Percentiles rank a stretch among this genome's conserved stretches.
These are phyloP conservation scores for Knoxia roxburghii DNA, from an alignment of 257 asterid species.

Conservation along the genomic window DNA sequence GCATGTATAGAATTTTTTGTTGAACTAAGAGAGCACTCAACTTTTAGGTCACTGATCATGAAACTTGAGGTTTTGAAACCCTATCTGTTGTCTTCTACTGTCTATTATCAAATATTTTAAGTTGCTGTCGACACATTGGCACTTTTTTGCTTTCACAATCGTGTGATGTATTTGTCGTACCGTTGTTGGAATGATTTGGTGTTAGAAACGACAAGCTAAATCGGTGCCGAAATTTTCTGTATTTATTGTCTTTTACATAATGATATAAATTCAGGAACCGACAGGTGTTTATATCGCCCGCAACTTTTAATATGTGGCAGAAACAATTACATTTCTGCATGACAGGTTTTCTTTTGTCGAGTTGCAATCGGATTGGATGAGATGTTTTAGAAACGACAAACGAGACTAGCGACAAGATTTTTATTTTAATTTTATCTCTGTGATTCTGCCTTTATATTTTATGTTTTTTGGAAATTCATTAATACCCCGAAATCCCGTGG, in stretches of 20 bases:
- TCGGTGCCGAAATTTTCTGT: background rate
- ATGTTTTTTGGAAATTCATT: background rate
- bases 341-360: background rate
- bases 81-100: background rate
- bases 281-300: too few species aligned
- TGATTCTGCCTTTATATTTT: background rate
- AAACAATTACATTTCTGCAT: background rate
- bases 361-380: background rate
- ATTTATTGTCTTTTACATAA: too few species aligned
- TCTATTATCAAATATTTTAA: background rate
- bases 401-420: background rate
- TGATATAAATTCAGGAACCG: background rate
- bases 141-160: too few species aligned
- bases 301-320: background rate
- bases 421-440: background rate
- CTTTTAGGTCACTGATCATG: background rate
- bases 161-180: background rate
- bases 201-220: constrained; percentile 1
- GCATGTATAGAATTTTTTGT: background rate
- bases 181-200: background rate
- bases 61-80: background rate
- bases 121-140: background rate
- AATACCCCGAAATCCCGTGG: background rate
- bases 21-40: background rate
- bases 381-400: constrained; percentile 9